phyloP scores from a whole-genome alignment of 495 filamentous ascomycete species.

The Hypoxylon rickii region DNA sequence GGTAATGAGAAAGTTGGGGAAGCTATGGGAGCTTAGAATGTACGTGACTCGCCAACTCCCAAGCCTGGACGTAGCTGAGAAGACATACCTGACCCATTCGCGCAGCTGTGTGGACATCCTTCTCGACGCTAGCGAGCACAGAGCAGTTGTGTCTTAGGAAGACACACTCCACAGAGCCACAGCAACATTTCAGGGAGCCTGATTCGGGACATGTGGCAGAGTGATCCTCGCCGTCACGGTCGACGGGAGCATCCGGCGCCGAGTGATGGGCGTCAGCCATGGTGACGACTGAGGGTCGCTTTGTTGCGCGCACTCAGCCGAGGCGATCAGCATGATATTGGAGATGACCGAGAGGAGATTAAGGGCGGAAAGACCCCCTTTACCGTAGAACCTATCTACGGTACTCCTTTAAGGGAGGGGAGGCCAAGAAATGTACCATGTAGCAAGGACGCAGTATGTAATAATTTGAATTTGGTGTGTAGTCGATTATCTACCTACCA shows the following conservation, averaged over 20 bases:
- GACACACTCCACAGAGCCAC: constrained; percentile 78
- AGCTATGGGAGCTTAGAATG: constrained; percentile 8
- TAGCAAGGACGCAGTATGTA: no score
- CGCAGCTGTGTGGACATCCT: constrained; percentile 82
- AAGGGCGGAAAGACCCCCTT: constrained; percentile 13
- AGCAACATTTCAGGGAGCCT: constrained; percentile 67
- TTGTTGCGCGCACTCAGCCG: constrained; percentile 19
- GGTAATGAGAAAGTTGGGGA: neutral
- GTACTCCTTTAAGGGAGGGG: no score
- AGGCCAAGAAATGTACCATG: neutral
- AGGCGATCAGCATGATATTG: constrained; percentile 37
- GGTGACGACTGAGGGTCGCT: constrained; percentile 22
- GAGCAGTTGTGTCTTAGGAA: constrained; percentile 77
- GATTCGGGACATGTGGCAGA: constrained; percentile 25
- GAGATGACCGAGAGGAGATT: constrained; percentile 13
- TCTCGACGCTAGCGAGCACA: constrained; percentile 80
- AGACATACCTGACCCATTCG: constrained; percentile 81
- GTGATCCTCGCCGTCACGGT: constrained; percentile 18
- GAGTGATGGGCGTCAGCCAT: constrained; percentile 35
- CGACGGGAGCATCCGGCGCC: constrained; percentile 14
- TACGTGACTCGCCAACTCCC: constrained; percentile 1
- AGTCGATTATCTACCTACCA: no score
- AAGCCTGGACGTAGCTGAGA: constrained; percentile 5
- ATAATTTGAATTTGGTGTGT: no score
- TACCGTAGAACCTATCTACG: no score